Conservation (phyloP, 2,329 filamentous ascomycete genomes). For the Cytospora chrysosperma region DNA sequence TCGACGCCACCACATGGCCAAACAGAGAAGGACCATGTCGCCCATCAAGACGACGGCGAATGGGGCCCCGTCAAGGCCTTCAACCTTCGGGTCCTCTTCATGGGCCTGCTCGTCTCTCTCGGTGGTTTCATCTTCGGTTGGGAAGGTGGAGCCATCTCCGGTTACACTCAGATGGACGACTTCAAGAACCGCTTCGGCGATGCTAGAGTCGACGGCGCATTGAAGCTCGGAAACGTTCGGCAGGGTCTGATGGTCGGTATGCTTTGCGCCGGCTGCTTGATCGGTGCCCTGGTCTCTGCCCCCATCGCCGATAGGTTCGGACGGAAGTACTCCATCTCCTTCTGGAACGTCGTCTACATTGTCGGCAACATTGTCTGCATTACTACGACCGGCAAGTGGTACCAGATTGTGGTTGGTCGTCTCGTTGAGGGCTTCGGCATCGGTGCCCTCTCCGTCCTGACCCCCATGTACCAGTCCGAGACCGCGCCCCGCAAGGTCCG, state of each 20-base stretch:
- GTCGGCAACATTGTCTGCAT: slow-evolving; percentile 68
- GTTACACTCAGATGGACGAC: slow-evolving; percentile 24
- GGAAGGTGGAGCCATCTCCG: slow-evolving; percentile 25
- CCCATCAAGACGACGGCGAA: background rate
- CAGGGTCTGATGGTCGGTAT: slow-evolving; percentile 24
- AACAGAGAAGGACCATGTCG: slow-evolving; percentile 11
- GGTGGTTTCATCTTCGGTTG: slow-evolving; percentile 26
- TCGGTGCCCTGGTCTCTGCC: slow-evolving; percentile 54
- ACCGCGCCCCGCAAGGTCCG: slow-evolving; percentile 58
- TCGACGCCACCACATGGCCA: slow-evolving; percentile 22
- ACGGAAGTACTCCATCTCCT: slow-evolving; percentile 53
- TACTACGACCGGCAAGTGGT: slow-evolving; percentile 56
- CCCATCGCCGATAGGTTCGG: slow-evolving; percentile 58
- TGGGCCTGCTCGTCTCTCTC: slow-evolving; percentile 24
- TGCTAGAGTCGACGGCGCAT: background rate
- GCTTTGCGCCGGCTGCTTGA: slow-evolving; percentile 24
- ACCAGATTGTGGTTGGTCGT: slow-evolving; percentile 65
- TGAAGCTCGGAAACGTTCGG: slow-evolving; percentile 20
- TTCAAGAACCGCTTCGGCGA: slow-evolving; percentile 22
- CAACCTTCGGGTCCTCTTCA: slow-evolving; percentile 22
- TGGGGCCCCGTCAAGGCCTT: slow-evolving; percentile 24
- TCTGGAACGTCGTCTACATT: slow-evolving; percentile 57
- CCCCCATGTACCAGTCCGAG: slow-evolving; percentile 68
- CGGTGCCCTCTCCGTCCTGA: slow-evolving; percentile 63
- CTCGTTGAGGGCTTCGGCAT: slow-evolving; percentile 67